Percentiles rank a stretch among this genome's conserved stretches.
Evolutionary conservation across 2,329 filamentous ascomycete species (phyloP).

Genomic region (Colletotrichum chrysophilum): DNA sequence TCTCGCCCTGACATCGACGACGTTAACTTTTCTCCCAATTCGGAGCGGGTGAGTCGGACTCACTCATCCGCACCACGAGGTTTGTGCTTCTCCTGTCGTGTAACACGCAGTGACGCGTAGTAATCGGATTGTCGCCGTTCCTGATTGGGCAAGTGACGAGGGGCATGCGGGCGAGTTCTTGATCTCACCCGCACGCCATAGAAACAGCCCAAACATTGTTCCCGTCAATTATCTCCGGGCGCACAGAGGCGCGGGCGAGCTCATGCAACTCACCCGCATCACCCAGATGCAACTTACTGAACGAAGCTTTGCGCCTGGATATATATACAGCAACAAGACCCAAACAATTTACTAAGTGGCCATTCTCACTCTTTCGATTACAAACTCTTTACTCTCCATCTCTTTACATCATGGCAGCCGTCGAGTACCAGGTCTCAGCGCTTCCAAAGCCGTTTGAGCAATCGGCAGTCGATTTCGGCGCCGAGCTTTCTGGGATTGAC

Average conservation of each 20-base stretch:
- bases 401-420: neutral
- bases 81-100: neutral
- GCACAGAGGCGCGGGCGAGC: neutral
- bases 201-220: neutral
- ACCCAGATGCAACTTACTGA: neutral
- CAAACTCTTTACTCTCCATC: accelerated
- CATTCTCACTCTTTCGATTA: neutral
- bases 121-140: neutral
- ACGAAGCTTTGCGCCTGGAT: neutral
- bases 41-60: neutral
- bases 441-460: neutral
- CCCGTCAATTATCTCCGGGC: neutral
- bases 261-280: neutral
- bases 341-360: neutral
- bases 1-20: neutral
- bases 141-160: neutral
- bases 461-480: neutral
- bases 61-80: neutral
- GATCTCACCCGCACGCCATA: neutral
- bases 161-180: neutral
- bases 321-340: neutral
- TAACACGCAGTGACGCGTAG: neutral
- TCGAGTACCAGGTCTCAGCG: neutral
- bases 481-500: neutral
- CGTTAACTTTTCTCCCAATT: neutral